Evolutionary conservation across 768 basidiomycete genomes (phyloP).

Genomic region (Epithele typhae): DNA sequence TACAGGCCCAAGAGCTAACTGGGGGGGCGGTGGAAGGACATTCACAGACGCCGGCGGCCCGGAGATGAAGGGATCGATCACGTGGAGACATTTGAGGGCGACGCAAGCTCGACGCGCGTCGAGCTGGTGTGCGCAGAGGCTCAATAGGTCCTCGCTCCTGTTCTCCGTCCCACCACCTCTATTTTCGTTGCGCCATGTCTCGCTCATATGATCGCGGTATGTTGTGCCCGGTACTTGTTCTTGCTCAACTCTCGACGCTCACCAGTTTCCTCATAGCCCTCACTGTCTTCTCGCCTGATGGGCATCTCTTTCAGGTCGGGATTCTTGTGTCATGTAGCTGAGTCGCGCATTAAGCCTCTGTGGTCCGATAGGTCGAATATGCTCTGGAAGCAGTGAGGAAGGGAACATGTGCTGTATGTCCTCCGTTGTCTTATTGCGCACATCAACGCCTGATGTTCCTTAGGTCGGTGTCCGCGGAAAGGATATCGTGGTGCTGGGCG

Average conservation of each 20-base stretch:
- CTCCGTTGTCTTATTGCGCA: not conserved
- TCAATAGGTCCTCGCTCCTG: conserved; percentile 9
- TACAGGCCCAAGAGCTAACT: too few relatives aligned
- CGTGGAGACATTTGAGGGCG: conserved; percentile 15
- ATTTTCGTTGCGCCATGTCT: too few relatives aligned
- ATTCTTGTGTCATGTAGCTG: not conserved
- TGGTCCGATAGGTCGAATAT: conserved; percentile 84
- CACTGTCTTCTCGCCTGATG: conserved; percentile 98
- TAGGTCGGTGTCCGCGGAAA: conserved; percentile 96
- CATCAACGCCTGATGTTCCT: conserved; percentile 6
- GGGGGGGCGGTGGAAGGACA: too few relatives aligned
- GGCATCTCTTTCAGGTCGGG: conserved; percentile 91
- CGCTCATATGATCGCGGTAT: conserved; percentile 97
- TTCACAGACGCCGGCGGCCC: too few relatives aligned
- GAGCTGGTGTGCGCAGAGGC: conserved; percentile 2
- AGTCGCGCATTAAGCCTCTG: not conserved
- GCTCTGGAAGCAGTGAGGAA: conserved; percentile 96
- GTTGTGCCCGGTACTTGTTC: conserved; percentile 9
- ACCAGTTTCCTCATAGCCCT: conserved; percentile 76
- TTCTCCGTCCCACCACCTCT: not conserved
- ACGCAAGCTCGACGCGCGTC: conserved; percentile 32
- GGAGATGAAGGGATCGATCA: too few relatives aligned
- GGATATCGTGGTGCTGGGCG: conserved; percentile 92
- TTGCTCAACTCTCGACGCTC: too few relatives aligned
- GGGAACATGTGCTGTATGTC: conserved; percentile 90